phyloP scores from a whole-genome alignment of 495 filamentous ascomycete genomes.

The Poronia punctata region DNA sequence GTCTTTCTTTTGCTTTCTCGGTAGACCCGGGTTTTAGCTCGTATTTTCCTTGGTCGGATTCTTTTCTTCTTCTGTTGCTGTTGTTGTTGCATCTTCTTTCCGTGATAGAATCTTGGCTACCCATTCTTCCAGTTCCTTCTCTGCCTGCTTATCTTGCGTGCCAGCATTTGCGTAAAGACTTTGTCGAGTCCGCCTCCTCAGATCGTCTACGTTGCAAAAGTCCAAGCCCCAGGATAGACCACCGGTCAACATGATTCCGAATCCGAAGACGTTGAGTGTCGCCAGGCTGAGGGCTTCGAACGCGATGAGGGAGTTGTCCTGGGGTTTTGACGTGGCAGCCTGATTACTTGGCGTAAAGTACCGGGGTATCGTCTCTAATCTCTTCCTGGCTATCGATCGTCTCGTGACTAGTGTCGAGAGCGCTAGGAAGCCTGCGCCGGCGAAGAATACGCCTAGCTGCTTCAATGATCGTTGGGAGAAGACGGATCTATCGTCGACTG shows the following conservation, averaged over 20 bases:
- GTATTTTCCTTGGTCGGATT: slow-evolving; percentile 3
- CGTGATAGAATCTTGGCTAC: slow-evolving; percentile 51
- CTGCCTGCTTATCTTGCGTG: slow-evolving; percentile 48
- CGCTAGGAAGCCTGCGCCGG: slow-evolving; percentile 64
- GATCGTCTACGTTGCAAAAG: slow-evolving; percentile 62
- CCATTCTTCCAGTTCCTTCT: slow-evolving; percentile 68
- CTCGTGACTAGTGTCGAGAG: slow-evolving; percentile 65
- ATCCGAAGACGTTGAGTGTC: slow-evolving; percentile 67
- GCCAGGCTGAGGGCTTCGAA: slow-evolving; percentile 76
- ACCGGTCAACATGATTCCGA: slow-evolving; percentile 61
- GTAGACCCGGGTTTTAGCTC: neutral
- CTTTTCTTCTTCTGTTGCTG: slow-evolving; percentile 3
- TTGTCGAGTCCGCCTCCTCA: slow-evolving; percentile 46
- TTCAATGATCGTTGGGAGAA: slow-evolving; percentile 35
- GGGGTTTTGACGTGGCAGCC: slow-evolving; percentile 12
- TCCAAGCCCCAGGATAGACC: slow-evolving; percentile 64
- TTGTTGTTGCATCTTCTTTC: slow-evolving; percentile 32
- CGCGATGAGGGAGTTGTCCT: slow-evolving; percentile 47
- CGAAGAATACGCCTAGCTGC: slow-evolving; percentile 56
- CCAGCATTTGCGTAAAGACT: slow-evolving; percentile 39
- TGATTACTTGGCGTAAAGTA: slow-evolving; percentile 59
- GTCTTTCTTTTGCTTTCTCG: slow-evolving; percentile 2
- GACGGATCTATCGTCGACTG: too few relatives aligned
- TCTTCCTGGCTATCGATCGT: slow-evolving; percentile 53
- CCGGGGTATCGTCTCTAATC: slow-evolving; percentile 47